These are phyloP conservation scores for Erodium texanum DNA, from an alignment of 441 rosid species.

Conservation along the genomic window DNA sequence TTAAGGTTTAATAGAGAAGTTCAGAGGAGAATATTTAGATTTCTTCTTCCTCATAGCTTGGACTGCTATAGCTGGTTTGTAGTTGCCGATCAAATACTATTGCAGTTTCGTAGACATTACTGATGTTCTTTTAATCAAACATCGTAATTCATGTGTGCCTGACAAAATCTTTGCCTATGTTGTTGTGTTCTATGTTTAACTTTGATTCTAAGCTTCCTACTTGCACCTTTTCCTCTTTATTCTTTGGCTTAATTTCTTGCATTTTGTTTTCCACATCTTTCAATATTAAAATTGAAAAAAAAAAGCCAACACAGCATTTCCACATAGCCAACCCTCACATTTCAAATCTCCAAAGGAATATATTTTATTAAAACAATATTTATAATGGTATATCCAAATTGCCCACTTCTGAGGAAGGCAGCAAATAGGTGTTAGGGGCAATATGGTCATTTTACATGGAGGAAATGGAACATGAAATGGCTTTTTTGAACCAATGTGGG, in stretches of 20 bases:
- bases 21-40: slow-evolving; percentile 31
- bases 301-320: not conserved
- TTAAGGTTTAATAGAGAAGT: slow-evolving; percentile 22
- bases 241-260: slow-evolving; percentile 12
- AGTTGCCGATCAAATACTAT: too few relatives aligned
- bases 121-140: slow-evolving; percentile 14
- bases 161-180: slow-evolving; percentile 9
- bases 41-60: slow-evolving; percentile 32
- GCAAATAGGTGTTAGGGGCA: not conserved
- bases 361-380: not conserved
- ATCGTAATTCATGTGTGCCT: not conserved
- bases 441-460: not conserved
- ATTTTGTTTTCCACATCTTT: slow-evolving; percentile 14
- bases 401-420: not conserved
- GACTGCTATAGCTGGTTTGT: not conserved
- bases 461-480: slow-evolving; percentile 7
- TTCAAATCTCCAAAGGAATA: not conserved
- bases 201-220: slow-evolving; percentile 39
- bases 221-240: slow-evolving; percentile 22
- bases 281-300: slow-evolving; percentile 1
- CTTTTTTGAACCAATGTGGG: not conserved
- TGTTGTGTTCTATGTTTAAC: slow-evolving; percentile 17
- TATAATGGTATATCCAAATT: not conserved
- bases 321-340: not conserved
- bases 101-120: too few relatives aligned